Percentiles rank a stretch among this genome's conserved stretches.
phyloP scores from a whole-genome alignment of 2,329 filamentous ascomycete species.

The Fusarium gaditjirri region DNA sequence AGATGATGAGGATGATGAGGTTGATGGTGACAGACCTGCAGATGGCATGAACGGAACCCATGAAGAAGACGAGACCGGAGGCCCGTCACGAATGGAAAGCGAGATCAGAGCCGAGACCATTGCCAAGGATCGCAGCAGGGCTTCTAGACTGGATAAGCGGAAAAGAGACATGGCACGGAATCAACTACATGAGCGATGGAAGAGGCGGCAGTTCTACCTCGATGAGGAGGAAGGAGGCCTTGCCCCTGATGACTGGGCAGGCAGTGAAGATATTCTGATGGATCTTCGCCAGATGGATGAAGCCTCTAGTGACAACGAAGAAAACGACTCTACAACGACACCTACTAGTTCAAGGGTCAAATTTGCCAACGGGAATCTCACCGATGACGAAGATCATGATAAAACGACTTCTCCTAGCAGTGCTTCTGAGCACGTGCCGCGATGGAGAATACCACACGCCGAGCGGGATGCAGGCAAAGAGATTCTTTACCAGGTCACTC shows the following conservation, averaged over 20 bases:
- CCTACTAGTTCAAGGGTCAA: conserved; percentile 83
- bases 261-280: conserved; percentile 66
- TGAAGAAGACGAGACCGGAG: conserved; percentile 44
- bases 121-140: conserved; percentile 50
- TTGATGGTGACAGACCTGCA: conserved; percentile 33
- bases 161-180: conserved; percentile 59
- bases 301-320: conserved; percentile 56
- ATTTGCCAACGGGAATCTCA: conserved; percentile 77
- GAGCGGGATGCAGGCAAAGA: conserved; percentile 88
- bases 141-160: conserved; percentile 53
- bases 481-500: conserved; percentile 89
- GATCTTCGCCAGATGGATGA: conserved; percentile 51
- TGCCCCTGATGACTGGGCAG: conserved; percentile 72
- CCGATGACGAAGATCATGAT: conserved; percentile 77
- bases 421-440: conserved; percentile 79
- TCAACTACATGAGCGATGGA: conserved; percentile 77
- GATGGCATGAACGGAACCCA: conserved; percentile 42
- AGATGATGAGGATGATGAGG: conserved; percentile 45
- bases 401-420: conserved; percentile 77
- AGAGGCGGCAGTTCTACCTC: conserved; percentile 80
- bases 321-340: conserved; percentile 64
- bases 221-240: conserved; percentile 83
- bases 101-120: conserved; percentile 54
- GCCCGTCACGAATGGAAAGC: conserved; percentile 52
- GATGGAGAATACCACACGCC: conserved; percentile 80